These are phyloP conservation scores for Acacia concinna DNA, from an alignment of 331 rosid genomes.

Conservation along the genomic window DNA sequence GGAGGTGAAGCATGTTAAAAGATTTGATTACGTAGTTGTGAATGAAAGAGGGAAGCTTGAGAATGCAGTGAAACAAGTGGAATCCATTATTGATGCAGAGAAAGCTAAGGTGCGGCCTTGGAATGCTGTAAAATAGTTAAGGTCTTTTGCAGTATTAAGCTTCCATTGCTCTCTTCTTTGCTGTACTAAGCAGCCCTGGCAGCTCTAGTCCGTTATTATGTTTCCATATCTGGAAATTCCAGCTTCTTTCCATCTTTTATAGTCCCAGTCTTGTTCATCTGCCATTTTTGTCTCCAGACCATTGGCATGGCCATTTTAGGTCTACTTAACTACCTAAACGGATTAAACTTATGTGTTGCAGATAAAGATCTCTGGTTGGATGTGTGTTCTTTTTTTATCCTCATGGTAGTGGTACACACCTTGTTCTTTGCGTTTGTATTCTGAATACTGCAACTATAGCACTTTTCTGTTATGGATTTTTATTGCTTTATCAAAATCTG, in stretches of 20 bases:
- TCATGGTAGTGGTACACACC: neutral
- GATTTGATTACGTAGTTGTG: constrained; percentile 85
- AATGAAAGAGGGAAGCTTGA: constrained; percentile 84
- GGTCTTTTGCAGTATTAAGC: neutral
- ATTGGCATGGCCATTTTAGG: neutral
- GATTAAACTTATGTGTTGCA: neutral
- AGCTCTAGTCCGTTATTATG: neutral
- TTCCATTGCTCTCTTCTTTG: neutral
- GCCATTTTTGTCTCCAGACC: neutral
- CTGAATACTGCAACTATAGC: neutral
- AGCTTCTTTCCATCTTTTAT: neutral
- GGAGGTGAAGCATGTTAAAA: constrained; percentile 75
- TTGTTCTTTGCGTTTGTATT: neutral
- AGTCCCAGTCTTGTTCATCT: neutral
- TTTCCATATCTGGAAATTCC: neutral
- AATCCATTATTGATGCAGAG: constrained; percentile 80
- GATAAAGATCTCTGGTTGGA: neutral
- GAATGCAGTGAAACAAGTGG: constrained; percentile 64
- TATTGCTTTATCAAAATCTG: neutral
- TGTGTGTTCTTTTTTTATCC: neutral
- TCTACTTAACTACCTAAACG: neutral
- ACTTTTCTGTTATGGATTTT: neutral
- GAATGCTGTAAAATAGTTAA: constrained; percentile 41
- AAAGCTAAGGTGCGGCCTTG: constrained; percentile 86
- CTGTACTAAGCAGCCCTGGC: neutral